Conservation (phyloP, 169 alveolate genomes). For the Cryptosporidium andersoni region DNA sequence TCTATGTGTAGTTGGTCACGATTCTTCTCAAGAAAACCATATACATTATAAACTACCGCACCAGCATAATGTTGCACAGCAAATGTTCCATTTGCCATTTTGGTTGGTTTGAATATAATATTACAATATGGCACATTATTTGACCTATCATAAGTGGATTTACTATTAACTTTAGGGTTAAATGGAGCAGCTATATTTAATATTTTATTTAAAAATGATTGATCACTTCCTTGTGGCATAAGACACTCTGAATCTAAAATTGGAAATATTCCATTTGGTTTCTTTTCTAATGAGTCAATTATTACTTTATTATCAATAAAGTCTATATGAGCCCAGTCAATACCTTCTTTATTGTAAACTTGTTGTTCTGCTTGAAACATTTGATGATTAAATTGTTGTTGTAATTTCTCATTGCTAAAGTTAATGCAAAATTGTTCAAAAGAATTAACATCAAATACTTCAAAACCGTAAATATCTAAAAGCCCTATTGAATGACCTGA, state of each 20-base stretch:
- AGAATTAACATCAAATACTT: constrained; percentile 81
- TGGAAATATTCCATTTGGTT: constrained; percentile 76
- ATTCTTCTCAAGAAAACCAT: constrained; percentile 83
- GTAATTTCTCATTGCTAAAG: constrained; percentile 88
- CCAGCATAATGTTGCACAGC: constrained; percentile 85
- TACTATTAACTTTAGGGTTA: background rate
- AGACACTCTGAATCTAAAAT: constrained; percentile 79
- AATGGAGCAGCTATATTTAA: constrained; percentile 9
- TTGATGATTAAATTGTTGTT: constrained; percentile 86
- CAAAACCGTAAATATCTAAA: constrained; percentile 86
- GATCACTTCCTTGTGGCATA: constrained; percentile 78
- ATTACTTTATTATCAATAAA: constrained; percentile 83
- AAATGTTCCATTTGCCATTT: constrained; percentile 47
- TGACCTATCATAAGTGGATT: background rate
- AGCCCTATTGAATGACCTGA: constrained; percentile 82
- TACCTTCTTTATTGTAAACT: constrained; percentile 83
- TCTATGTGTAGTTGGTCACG: constrained; percentile 78
- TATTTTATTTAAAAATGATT: constrained; percentile 73
- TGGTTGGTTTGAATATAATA: constrained; percentile 51
- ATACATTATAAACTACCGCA: constrained; percentile 79
- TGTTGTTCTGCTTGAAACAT: constrained; percentile 84
- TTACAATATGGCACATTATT: background rate
- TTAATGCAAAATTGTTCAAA: constrained; percentile 90
- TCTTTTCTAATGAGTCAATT: constrained; percentile 85
- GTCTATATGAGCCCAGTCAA: constrained; percentile 82